Evolutionary conservation across 129 eudicot genomes (phyloP), one percentile per base, ranked within the genome.

Genomic region (Solidago caesia): DNA sequence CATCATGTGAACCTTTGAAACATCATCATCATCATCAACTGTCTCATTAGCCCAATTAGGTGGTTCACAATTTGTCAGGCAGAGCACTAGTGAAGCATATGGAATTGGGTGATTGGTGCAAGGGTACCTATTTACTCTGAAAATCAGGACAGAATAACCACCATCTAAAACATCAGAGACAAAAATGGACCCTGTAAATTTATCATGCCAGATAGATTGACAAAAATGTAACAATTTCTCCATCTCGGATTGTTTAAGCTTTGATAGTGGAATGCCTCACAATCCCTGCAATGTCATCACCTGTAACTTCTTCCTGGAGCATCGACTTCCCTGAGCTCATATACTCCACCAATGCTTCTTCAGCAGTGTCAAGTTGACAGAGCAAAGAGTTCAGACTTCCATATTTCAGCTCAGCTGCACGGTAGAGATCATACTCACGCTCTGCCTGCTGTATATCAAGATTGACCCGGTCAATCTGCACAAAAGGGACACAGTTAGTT

Each of bases 361-460:
- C 99, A 42, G 99, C 96, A 77, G 87, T 80, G 81, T 82, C 97
- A 29, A 95, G 94, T 74, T 95, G 99, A 44, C 94, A 87, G 72
- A 81, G 86, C 73, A 95, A 81, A 8, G 97, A 81, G 77, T 91
- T 95, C 64, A 95, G 78, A 80, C 95, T 95, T 63, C 99, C 99
- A 44, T 91, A 95, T 67, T 95, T 95, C 52, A 95, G 77, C 72
- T 95, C 99, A 66, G 99, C 99, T 8, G 99, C 99, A 84, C 96
- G 97, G 75, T 95, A 91, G 14, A 95, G 96, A 81, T 95, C 97
- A 65, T 91, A 95, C 80, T 95, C 99, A 29, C 99, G 77, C 79
- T 95, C 99, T 9, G 99, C 99, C 70, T 95, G 99, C 81, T 85
- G 96, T 83, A 95, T 95, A 95, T 95, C 99, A 45, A 95, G 71